A percentile compares a stretch with the other conserved stretches of the same genome.
Conservation (phyloP, 768 basidiomycete genomes). For the Hericium rajendrae region DNA sequence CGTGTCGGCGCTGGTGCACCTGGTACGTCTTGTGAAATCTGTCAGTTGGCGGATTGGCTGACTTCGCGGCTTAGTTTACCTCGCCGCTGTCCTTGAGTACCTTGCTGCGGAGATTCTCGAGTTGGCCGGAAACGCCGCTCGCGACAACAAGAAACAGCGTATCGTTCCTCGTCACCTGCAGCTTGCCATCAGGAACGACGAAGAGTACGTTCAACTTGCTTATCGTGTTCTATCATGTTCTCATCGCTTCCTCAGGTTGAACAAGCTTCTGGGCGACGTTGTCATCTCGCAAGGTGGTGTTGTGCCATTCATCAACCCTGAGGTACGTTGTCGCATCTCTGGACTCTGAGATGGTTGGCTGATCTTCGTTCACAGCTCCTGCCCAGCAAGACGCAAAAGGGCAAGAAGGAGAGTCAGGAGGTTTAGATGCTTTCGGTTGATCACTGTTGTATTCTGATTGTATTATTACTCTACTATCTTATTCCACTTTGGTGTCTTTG, state of each 20-base stretch:
- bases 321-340: conserved; percentile 22
- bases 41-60: not conserved
- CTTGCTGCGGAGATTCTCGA: conserved; percentile 91
- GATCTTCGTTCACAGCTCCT: conserved; percentile 21
- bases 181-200: conserved; percentile 90
- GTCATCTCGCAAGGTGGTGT: conserved; percentile 96
- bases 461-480: conserved; percentile 5
- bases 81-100: conserved; percentile 89
- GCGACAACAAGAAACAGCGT: conserved; percentile 92
- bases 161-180: conserved; percentile 93
- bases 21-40: conserved; percentile 30
- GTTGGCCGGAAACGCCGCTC: conserved; percentile 82
- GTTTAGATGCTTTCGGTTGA: conserved; percentile 22
- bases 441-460: not conserved
- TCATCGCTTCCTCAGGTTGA: conserved; percentile 35
- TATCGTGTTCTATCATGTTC: not conserved
- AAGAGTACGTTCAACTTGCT: conserved; percentile 46
- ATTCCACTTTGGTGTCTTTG: not conserved
- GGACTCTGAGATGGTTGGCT: not conserved
- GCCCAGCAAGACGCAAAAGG: conserved; percentile 40
- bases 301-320: conserved; percentile 70
- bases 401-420: conserved; percentile 43
- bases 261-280: conserved; percentile 66
- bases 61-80: conserved; percentile 50
- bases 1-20: conserved; percentile 86